Evolutionary conservation across 1,139 yeast species (phyloP), one percentile per base, ranked within the genome.

Genomic region (Lodderomyces pseudojiufengensis): DNA sequence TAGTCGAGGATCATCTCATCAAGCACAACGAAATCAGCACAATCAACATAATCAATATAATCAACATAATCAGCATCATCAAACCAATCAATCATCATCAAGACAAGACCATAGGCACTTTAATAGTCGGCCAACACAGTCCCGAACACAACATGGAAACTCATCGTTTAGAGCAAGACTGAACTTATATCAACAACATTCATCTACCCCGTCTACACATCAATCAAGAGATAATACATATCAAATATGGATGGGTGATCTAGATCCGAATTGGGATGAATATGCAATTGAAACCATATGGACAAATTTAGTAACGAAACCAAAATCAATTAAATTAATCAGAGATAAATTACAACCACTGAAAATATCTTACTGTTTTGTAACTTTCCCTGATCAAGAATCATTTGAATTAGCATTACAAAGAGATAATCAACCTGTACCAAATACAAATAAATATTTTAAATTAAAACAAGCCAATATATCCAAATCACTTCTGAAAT

Each of bases 171-270:
- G 29, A 34, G 34, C 46, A 11, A 33, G 46, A 31, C 47, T 43
- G 13, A 44, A 43, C 22, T 31, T 43, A 20, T 48, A 48, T 33
- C 44, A 42, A 24, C 49, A 43, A 28, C 38, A 45, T 20, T 20
- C 31, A n/a, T 11, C 15, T 5, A 8, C 31, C 18, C 16, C 9
- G 11, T 8, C 29, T 8, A 5, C 30, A 32, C 18, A 5, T 23
- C 14, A 18, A 32, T 5, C 28, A 39, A 20, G 31, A 11, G 44
- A 38, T 23, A 39, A 38, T 11, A 50, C 39, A 27, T 44, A 39
- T 32, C 76, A 70, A 43, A 42, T 87, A 37, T 88, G 96, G 96
- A 90, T 90, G 97, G 97, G 97, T 9, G 97, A 88, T 56, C 64
- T 90, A 32, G 96, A 88, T 49, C 86, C 94, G 1, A 70, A 78